These are phyloP conservation scores for Pseudognaphalium luteoalbum DNA, from an alignment of 129 eudicot species.

Conservation along the genomic window DNA sequence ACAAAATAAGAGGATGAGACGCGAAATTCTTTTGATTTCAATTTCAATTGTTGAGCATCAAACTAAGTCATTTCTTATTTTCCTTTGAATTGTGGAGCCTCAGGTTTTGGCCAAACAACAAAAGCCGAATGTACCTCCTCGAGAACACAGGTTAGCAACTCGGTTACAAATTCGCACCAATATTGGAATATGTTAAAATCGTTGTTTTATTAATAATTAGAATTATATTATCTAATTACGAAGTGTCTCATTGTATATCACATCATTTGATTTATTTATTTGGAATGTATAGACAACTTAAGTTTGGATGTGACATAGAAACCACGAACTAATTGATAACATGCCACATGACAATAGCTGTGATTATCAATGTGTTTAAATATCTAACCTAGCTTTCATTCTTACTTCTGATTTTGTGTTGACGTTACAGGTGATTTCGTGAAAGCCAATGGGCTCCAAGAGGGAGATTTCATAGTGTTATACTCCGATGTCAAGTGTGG, in stretches of 20 bases:
- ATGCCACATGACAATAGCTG: not conserved
- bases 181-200: not conserved
- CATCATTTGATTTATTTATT: not conserved
- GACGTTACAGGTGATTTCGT: constrained; percentile 79
- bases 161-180: not conserved
- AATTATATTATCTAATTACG: not conserved
- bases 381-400: not conserved
- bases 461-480: constrained; percentile 92
- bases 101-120: constrained; percentile 98
- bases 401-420: not conserved
- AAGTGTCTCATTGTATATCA: not conserved
- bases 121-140: constrained; percentile 97
- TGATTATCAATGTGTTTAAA: not conserved
- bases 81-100: constrained; percentile 41
- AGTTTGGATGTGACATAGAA: too few relatives aligned
- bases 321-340: too few relatives aligned
- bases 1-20: constrained; percentile 13
- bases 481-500: constrained; percentile 91
- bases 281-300: too few relatives aligned
- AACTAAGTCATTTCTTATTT: constrained; percentile 18
- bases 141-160: constrained; percentile 78
- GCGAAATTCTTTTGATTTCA: not conserved
- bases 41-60: constrained; percentile 11
- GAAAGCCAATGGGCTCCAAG: constrained; percentile 86
- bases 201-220: not conserved